Conservation (phyloP, 257 asterid genomes). For the Craterostigma plantagineum region DNA sequence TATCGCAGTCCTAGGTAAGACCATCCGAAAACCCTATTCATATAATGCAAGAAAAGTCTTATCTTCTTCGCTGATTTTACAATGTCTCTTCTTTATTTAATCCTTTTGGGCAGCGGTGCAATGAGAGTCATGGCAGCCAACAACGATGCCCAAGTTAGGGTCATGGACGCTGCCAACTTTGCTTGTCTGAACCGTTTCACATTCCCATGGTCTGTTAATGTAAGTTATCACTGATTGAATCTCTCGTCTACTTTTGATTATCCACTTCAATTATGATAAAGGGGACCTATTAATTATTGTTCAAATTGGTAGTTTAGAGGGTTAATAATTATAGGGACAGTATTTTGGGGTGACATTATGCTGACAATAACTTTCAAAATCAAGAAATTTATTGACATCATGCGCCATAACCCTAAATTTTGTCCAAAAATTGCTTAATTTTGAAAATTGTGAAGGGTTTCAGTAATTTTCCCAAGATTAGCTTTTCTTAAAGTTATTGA, state of each 20-base stretch:
- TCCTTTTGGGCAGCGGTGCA: constrained; percentile 36
- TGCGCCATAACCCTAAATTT: too few species aligned
- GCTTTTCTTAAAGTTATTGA: too few species aligned
- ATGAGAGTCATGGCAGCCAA: constrained; percentile 55
- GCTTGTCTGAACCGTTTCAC: constrained; percentile 29
- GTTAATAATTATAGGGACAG: too few species aligned
- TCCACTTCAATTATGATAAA: background rate
- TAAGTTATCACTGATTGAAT: constrained; percentile 15
- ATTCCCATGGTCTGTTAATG: constrained; percentile 92
- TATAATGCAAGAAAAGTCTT: background rate
- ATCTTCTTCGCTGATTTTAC: background rate
- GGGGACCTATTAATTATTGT: too few species aligned
- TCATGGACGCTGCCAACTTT: constrained; percentile 39
- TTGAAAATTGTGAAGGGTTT: too few species aligned
- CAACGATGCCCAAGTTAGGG: constrained; percentile 67
- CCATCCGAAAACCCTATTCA: too few species aligned
- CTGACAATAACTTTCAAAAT: too few species aligned
- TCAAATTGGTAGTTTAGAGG: too few species aligned
- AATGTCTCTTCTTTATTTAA: background rate
- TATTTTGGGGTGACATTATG: too few species aligned
- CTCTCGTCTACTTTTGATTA: background rate
- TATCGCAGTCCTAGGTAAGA: constrained; percentile 23
- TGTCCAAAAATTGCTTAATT: too few species aligned
- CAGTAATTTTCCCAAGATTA: too few species aligned
- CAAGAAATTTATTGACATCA: too few species aligned